These are phyloP conservation scores for Calonectria fujianensis DNA, from an alignment of 2,329 filamentous ascomycete species.

Conservation along the genomic window DNA sequence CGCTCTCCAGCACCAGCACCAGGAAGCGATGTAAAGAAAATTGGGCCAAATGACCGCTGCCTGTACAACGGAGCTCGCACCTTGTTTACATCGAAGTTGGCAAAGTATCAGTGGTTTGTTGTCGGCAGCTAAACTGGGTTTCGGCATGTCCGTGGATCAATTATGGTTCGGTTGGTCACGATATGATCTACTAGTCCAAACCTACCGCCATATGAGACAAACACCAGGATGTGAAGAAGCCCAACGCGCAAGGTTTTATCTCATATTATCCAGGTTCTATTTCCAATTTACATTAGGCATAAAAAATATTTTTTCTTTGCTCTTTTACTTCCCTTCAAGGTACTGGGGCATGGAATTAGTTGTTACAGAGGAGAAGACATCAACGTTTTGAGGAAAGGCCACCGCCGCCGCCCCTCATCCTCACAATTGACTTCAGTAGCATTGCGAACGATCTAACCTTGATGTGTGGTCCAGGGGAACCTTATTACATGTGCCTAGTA, in stretches of 20 bases:
- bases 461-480: background rate
- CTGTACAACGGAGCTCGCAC: too few relatives aligned
- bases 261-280: background rate
- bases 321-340: background rate
- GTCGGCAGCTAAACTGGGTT: background rate
- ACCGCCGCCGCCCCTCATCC: background rate
- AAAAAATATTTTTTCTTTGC: too few relatives aligned
- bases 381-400: background rate
- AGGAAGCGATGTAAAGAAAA: background rate
- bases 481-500: background rate
- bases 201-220: background rate
- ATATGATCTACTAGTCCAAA: background rate
- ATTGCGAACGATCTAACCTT: background rate
- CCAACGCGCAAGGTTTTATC: too few relatives aligned
- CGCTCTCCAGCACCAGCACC: too few relatives aligned
- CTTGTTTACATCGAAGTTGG: background rate
- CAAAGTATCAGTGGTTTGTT: background rate
- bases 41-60: too few relatives aligned
- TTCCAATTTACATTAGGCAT: background rate
- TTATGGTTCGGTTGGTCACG: background rate
- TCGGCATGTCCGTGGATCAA: background rate
- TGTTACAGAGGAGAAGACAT: background rate
- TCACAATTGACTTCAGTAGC: background rate
- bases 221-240: background rate
- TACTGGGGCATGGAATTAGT: background rate